phyloP scores from a whole-genome alignment of 2,329 filamentous ascomycete genomes.

The Ascochyta pisi region DNA sequence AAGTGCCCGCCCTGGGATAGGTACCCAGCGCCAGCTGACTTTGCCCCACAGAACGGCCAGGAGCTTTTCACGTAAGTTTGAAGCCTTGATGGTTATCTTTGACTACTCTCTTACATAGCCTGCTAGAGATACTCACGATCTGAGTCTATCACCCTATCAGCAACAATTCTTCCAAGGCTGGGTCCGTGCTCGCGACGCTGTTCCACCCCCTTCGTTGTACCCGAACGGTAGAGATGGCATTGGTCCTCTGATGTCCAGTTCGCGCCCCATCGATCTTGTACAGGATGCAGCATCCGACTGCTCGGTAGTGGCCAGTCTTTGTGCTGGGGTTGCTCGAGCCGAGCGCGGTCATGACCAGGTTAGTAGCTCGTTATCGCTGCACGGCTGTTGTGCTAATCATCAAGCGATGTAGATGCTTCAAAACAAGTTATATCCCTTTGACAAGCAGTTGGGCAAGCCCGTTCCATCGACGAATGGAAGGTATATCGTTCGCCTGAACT shows the following conservation, averaged over 20 bases:
- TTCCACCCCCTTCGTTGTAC: constrained; percentile 56
- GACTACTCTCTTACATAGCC: not conserved
- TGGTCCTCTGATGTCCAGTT: constrained; percentile 63
- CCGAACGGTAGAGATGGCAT: constrained; percentile 35
- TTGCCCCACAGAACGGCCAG: constrained; percentile 60
- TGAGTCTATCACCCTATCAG: constrained; percentile 78
- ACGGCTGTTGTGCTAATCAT: not conserved
- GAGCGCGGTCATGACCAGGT: constrained; percentile 74
- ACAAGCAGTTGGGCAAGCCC: constrained; percentile 63
- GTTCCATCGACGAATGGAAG: constrained; percentile 78
- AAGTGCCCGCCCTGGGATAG: constrained; percentile 83
- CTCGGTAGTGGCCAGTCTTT: constrained; percentile 94
- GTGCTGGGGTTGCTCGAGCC: constrained; percentile 75
- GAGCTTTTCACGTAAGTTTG: constrained; percentile 62
- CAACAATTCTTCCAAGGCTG: constrained; percentile 79
- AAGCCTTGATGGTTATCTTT: constrained; percentile 10
- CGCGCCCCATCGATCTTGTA: constrained; percentile 76
- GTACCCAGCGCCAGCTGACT: constrained; percentile 68
- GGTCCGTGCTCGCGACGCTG: constrained; percentile 76
- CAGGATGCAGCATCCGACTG: constrained; percentile 97
- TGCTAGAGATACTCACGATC: constrained; percentile 66
- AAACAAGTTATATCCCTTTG: constrained; percentile 77
- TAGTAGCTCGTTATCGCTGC: constrained; percentile 29
- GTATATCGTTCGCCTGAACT: constrained; percentile 91
- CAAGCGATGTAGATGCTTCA: constrained; percentile 66